Conservation (phyloP, 441 rosid species). For the Viola pubescens region DNA sequence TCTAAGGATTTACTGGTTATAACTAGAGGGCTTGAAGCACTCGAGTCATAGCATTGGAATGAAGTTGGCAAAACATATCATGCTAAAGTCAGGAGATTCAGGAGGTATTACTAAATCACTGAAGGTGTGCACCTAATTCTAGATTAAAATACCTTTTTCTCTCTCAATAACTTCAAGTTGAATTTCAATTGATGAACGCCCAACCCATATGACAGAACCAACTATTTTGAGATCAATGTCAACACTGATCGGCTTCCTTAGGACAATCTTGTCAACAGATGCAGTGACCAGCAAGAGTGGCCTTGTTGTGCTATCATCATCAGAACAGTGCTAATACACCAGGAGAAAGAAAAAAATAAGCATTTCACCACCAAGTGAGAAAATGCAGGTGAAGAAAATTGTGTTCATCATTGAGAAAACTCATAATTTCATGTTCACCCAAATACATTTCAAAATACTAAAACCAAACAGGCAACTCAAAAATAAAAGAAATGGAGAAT, state of each 20-base stretch:
- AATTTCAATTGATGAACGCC: slow-evolving; percentile 77
- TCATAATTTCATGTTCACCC: slow-evolving; percentile 3
- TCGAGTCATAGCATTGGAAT: too few species aligned
- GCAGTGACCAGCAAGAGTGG: slow-evolving; percentile 78
- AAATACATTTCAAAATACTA: background rate
- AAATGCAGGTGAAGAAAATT: background rate
- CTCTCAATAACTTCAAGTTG: slow-evolving; percentile 67
- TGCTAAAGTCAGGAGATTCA: too few species aligned
- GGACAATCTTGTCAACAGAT: slow-evolving; percentile 70
- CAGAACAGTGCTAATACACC: slow-evolving; percentile 57
- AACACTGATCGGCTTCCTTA: slow-evolving; percentile 67
- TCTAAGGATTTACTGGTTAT: background rate
- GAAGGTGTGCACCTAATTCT: too few species aligned
- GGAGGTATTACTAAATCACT: too few species aligned
- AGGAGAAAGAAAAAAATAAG: background rate
- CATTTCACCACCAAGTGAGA: slow-evolving; percentile 7
- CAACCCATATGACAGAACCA: slow-evolving; percentile 81
- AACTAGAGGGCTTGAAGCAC: background rate
- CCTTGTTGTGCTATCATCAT: slow-evolving; percentile 65
- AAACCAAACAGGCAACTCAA: background rate
- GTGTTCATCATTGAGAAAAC: slow-evolving; percentile 1
- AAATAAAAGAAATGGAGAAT: background rate
- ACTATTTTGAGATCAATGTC: slow-evolving; percentile 55
- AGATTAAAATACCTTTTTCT: slow-evolving; percentile 25
- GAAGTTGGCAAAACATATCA: too few species aligned